Percentiles rank a stretch among this genome's conserved stretches.
Conservation (phyloP, 176 grass and related monocot genomes). For the Cenchrus purpureus region DNA sequence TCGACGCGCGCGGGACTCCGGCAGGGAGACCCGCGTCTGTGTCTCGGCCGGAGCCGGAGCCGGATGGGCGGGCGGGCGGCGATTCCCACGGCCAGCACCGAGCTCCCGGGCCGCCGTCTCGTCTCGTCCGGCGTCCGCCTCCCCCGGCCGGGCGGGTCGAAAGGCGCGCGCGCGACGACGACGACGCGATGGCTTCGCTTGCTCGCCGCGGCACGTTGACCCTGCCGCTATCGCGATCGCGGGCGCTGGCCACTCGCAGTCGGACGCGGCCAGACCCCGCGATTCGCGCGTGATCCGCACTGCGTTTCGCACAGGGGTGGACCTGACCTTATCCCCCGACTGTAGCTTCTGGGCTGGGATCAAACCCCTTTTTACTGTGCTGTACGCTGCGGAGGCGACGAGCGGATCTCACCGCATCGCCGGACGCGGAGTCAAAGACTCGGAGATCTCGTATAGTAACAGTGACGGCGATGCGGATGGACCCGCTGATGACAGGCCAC, state of each 20-base stretch:
- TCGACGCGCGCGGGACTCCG: slow-evolving; percentile 39
- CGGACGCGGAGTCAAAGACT: neutral
- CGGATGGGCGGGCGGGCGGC: slow-evolving; percentile 24
- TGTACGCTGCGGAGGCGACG: neutral
- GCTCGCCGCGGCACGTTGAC: neutral
- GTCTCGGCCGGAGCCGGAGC: slow-evolving; percentile 39
- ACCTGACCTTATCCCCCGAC: neutral
- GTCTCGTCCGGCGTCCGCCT: too few relatives aligned
- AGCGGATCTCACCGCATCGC: slow-evolving; percentile 5
- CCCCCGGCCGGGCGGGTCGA: neutral
- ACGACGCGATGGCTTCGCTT: neutral
- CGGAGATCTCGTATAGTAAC: neutral
- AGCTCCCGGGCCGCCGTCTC: too few relatives aligned
- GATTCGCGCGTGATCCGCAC: slow-evolving; percentile 22
- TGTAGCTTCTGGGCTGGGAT: neutral
- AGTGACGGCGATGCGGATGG: slow-evolving; percentile 1
- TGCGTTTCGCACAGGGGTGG: neutral
- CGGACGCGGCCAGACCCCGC: slow-evolving; percentile 22
- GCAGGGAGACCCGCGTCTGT: slow-evolving; percentile 63
- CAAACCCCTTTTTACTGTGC: slow-evolving; percentile 8
- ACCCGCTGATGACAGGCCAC: neutral
- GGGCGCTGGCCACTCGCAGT: slow-evolving; percentile 3
- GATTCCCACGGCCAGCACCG: slow-evolving; percentile 28
- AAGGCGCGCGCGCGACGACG: neutral
- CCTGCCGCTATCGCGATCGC: slow-evolving; percentile 37